Base-by-base conservation (phyloP, 2,329 filamentous ascomycete genomes). In the Cladosporium sp. region DNA sequence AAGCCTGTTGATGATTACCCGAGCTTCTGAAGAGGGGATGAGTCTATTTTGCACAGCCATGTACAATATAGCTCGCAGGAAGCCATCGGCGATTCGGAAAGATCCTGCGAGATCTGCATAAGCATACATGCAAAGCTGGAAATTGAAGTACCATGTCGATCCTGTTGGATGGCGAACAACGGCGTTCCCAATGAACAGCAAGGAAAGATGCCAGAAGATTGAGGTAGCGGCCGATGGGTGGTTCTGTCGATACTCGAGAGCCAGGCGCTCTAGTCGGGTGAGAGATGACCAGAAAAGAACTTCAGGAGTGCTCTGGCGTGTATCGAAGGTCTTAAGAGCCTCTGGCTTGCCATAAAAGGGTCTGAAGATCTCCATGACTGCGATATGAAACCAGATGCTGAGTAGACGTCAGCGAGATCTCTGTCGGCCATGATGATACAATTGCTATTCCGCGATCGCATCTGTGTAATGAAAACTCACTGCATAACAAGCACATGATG, bases 381-480 rank as follows among this genome's bases (percentile, higher is more conserved):
- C 59, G n/a, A 32, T 62, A 21, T 62, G 59, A 18, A 51, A 62
- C 59, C 59, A 62, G 4, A 62, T 62, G 30, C 59, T 62, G 57
- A 3, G 11, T 15, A 4, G 28, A 15, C 6, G 34, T 59, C 26
- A 44, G 57, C 41, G 8, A 12, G 3, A 0, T 1, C 11, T 2
- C 41, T 47, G 7, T 24, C 21, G 5, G 8, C 7, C n/a, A 4
- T 47, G 2, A 3, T 2, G n/a, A 6, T n/a, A 10, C n/a, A 24
- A 11, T 26, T 21, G 12, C 4, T 18, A 41, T 15, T 8, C 6
- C 2, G 1, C n/a, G 8, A 15, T 38, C n/a, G 12, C 18, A 0
- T 3, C 18, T 38, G 4, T 8, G 30, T 28, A 14, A 54, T 5
- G 12, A 7, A n/a, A 15, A 51, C 59, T 52, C 34, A 62, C 59